A percentile compares a stretch with the other conserved stretches of the same genome.
Conservation (phyloP, 2,329 filamentous ascomycete species). For the Trichoderma endophyticum region DNA sequence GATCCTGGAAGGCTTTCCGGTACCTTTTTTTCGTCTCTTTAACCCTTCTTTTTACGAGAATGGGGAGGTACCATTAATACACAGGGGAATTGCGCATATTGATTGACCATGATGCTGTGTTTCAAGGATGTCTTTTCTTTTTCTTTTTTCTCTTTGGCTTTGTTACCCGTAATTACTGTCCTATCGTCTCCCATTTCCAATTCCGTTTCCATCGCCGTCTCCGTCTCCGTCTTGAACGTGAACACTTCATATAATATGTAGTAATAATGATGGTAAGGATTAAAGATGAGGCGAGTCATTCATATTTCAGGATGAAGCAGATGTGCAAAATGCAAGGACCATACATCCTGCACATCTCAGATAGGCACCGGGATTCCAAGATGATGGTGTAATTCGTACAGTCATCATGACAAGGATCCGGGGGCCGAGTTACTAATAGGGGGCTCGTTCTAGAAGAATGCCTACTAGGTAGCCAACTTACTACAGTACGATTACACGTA, state of each 20-base stretch:
- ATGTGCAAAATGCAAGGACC: not conserved
- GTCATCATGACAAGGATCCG: not conserved
- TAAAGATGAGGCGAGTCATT: not conserved
- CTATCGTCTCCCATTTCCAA: not conserved
- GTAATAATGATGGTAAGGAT: not conserved
- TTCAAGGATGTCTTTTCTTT: not conserved
- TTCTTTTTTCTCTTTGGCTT: not conserved
- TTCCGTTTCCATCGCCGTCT: not conserved
- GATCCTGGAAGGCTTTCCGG: constrained; percentile 13
- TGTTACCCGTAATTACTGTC: not conserved
- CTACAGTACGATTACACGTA: no score
- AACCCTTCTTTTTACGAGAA: constrained; percentile 15
- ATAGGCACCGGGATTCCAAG: not conserved
- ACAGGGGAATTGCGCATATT: constrained; percentile 6
- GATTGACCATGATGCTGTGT: not conserved
- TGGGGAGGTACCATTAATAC: constrained; percentile 22
- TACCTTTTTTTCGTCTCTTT: constrained; percentile 9
- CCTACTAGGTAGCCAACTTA: no score
- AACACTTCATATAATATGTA: not conserved
- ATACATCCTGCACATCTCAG: not conserved
- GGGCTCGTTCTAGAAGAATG: not conserved
- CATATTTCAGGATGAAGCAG: not conserved
- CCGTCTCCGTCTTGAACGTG: not conserved
- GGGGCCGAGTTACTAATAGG: not conserved
- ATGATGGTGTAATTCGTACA: not conserved